Evolutionary conservation across 176 grass and related monocot genomes (phyloP).

Genomic region (Pontederia crassipes): DNA sequence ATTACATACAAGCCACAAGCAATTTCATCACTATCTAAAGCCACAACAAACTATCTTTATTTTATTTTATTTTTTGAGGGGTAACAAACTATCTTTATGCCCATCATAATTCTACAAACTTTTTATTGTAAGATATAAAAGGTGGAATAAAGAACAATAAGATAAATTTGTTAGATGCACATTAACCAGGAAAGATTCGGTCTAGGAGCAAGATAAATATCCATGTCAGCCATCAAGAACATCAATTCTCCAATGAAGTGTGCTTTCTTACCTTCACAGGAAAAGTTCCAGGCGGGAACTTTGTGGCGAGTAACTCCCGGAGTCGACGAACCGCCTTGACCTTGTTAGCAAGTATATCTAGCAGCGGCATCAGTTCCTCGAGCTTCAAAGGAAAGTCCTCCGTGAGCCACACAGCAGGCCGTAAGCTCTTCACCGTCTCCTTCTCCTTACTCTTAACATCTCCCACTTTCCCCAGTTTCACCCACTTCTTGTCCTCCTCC

Average conservation of each 20-base stretch:
- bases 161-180: too few relatives aligned
- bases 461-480: conserved; percentile 24
- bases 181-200: too few relatives aligned
- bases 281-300: conserved; percentile 84
- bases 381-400: conserved; percentile 86
- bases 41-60: too few relatives aligned
- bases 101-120: too few relatives aligned
- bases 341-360: conserved; percentile 80
- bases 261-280: conserved; percentile 69
- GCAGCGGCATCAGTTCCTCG: conserved; percentile 83
- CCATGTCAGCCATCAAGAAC: too few relatives aligned
- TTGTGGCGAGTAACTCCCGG: conserved; percentile 88
- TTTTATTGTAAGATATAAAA: too few relatives aligned
- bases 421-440: conserved; percentile 91
- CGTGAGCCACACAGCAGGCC: conserved; percentile 82
- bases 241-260: not conserved
- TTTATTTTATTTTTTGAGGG: too few relatives aligned
- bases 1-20: too few relatives aligned
- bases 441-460: conserved; percentile 78
- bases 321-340: conserved; percentile 79
- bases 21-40: too few relatives aligned
- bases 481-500: conserved; percentile 26
- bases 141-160: too few relatives aligned
- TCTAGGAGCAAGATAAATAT: too few relatives aligned
- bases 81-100: too few relatives aligned